phyloP scores from a whole-genome alignment of 371 early-diverging fungal species.

The Circinella umbellata region DNA sequence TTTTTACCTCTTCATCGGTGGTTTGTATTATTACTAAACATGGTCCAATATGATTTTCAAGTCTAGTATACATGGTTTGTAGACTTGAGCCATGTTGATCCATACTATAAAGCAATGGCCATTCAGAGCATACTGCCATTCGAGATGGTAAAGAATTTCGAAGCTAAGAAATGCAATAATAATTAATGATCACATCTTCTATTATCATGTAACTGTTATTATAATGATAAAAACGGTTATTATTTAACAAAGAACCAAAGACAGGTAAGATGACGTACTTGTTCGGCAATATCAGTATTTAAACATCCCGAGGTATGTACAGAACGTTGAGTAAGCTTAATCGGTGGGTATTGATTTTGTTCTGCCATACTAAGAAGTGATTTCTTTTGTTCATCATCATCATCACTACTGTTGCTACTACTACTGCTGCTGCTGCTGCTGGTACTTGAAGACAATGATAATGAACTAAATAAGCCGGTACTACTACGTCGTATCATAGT shows the following conservation, averaged over 20 bases:
- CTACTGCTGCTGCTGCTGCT: neutral
- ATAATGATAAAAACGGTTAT: neutral
- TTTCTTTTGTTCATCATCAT: slow-evolving; percentile 7
- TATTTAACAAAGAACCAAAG: neutral
- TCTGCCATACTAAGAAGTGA: neutral
- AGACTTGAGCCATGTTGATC: slow-evolving; percentile 48
- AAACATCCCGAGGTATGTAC: slow-evolving; percentile 26
- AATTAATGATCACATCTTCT: slow-evolving; percentile 18
- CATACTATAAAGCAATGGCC: slow-evolving; percentile 41
- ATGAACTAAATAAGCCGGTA: slow-evolving; percentile 5
- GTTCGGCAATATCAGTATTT: slow-evolving; percentile 28
- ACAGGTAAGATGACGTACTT: slow-evolving; percentile 13
- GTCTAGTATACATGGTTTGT: slow-evolving; percentile 31
- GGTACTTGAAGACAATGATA: neutral
- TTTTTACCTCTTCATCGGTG: slow-evolving; percentile 55
- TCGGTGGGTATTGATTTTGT: slow-evolving; percentile 4
- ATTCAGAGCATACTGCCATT: slow-evolving; percentile 30
- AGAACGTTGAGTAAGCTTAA: slow-evolving; percentile 16
- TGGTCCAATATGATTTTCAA: slow-evolving; percentile 24
- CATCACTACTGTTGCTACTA: slow-evolving; percentile 1
- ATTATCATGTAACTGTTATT: neutral
- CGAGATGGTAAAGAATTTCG: slow-evolving; percentile 29
- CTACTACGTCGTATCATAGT: slow-evolving; percentile 9
- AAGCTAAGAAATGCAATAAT: slow-evolving; percentile 17
- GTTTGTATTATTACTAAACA: slow-evolving; percentile 39